phyloP scores from a whole-genome alignment of 176 grass and related monocot genomes.

The Dendrocalamus sinicus region DNA sequence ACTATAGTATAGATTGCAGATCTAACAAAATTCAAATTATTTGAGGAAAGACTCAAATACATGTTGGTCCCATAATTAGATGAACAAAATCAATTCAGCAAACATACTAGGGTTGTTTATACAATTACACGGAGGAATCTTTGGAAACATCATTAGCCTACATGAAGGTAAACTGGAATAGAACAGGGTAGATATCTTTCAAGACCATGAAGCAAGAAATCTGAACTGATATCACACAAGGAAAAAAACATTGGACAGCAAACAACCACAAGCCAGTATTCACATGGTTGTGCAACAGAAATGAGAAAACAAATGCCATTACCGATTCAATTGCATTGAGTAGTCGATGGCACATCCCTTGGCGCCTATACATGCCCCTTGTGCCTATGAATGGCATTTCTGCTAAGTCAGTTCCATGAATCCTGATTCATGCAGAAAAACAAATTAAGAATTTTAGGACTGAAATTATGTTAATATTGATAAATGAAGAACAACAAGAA shows the following conservation, averaged over 20 bases:
- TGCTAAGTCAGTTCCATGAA: constrained; percentile 85
- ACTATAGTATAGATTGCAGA: constrained; percentile 17
- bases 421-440: constrained; percentile 61
- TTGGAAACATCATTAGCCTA: constrained; percentile 18
- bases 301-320: constrained; percentile 48
- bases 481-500: constrained; percentile 29
- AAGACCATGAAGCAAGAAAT: constrained; percentile 18
- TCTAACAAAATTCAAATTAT: constrained; percentile 23
- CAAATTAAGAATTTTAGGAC: constrained; percentile 20
- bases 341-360: constrained; percentile 91
- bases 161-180: constrained; percentile 6
- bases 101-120: constrained; percentile 21
- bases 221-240: not conserved
- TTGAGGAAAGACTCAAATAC: constrained; percentile 13
- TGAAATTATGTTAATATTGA: constrained; percentile 10
- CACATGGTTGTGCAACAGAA: constrained; percentile 7
- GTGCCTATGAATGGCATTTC: constrained; percentile 99
- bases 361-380: constrained; percentile 76
- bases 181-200: constrained; percentile 29
- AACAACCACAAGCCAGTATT: not conserved
- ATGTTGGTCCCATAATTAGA: not conserved
- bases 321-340: constrained; percentile 84
- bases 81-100: constrained; percentile 25
- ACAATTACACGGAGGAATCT: not conserved
- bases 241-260: constrained; percentile 12